These are phyloP conservation scores for Udeniomyces megalosporus DNA, from an alignment of 768 basidiomycete genomes.

Conservation along the genomic window DNA sequence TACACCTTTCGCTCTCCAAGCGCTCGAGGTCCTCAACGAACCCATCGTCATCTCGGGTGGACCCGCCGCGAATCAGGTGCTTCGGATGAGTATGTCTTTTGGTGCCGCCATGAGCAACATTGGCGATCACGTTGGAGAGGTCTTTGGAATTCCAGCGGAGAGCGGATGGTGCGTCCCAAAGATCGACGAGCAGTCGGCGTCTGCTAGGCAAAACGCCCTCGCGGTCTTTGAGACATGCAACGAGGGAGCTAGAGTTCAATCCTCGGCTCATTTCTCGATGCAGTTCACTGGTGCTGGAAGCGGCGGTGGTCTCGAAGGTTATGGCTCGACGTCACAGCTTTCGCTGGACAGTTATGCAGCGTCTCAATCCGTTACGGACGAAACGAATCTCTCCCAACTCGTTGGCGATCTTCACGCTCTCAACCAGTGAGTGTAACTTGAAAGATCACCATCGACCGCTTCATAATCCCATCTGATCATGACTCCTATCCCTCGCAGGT, in stretches of 20 bases:
- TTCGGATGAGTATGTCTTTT: constrained; percentile 72
- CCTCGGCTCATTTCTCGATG: constrained; percentile 39
- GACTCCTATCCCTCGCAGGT: too few species aligned
- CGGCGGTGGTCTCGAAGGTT: background rate
- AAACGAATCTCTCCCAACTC: constrained; percentile 9
- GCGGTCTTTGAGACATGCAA: constrained; percentile 72
- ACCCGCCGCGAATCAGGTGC: constrained; percentile 61
- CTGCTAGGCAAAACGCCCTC: constrained; percentile 59
- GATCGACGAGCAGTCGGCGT: constrained; percentile 42
- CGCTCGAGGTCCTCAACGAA: constrained; percentile 84
- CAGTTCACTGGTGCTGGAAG: constrained; percentile 22
- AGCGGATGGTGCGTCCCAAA: constrained; percentile 79
- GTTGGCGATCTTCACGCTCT: constrained; percentile 15
- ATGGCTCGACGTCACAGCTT: background rate
- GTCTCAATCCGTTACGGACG: background rate
- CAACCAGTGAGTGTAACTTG: constrained; percentile 9
- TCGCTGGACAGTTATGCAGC: background rate
- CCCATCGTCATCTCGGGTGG: constrained; percentile 57
- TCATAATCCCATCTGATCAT: too few species aligned
- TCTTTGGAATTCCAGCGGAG: constrained; percentile 66
- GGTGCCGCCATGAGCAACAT: constrained; percentile 32
- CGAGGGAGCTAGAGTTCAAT: constrained; percentile 49
- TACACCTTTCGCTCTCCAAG: constrained; percentile 65
- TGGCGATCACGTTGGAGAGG: constrained; percentile 41
- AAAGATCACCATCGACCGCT: too few species aligned